Evolutionary conservation across 345 rosid genomes (phyloP).

Genomic region (Cardiospermum halicacabum): DNA sequence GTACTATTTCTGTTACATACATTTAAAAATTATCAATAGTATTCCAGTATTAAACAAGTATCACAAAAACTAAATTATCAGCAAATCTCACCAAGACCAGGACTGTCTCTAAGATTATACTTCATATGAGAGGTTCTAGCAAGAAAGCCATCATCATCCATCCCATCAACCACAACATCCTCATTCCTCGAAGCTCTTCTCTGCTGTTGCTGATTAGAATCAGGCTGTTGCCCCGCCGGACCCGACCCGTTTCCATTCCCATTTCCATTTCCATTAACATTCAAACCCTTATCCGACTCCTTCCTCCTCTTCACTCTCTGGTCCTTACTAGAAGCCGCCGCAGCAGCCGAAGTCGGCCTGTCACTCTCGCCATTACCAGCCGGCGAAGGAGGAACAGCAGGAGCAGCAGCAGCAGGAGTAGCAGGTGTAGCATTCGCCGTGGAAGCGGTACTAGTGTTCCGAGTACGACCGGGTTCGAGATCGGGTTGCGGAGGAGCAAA

Average conservation of each 20-base stretch:
- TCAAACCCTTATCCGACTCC: slow-evolving; percentile 62
- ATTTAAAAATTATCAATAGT: not conserved
- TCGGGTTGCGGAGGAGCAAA: slow-evolving; percentile 50
- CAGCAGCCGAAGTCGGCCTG: slow-evolving; percentile 26
- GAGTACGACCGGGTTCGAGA: slow-evolving; percentile 65
- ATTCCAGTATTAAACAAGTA: not conserved
- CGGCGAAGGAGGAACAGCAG: slow-evolving; percentile 20
- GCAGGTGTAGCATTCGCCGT: slow-evolving; percentile 13
- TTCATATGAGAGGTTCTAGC: slow-evolving; percentile 75
- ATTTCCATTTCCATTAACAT: slow-evolving; percentile 36
- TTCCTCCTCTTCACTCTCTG: slow-evolving; percentile 71
- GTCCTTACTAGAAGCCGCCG: slow-evolving; percentile 39
- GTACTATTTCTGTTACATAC: not conserved
- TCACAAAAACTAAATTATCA: not conserved
- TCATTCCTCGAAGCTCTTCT: slow-evolving; percentile 61
- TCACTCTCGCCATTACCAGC: slow-evolving; percentile 22
- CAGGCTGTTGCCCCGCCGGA: slow-evolving; percentile 31
- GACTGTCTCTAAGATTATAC: slow-evolving; percentile 83
- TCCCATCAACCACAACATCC: slow-evolving; percentile 54
- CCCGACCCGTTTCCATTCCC: slow-evolving; percentile 15
- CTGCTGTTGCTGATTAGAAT: slow-evolving; percentile 18
- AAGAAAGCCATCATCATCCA: slow-evolving; percentile 57
- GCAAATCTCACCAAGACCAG: slow-evolving; percentile 75
- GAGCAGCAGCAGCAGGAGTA: not conserved
- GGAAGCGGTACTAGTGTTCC: slow-evolving; percentile 5